These are phyloP conservation scores for Protea cynaroides DNA, from an alignment of 164 flowering plant genomes.

Conservation along the genomic window DNA sequence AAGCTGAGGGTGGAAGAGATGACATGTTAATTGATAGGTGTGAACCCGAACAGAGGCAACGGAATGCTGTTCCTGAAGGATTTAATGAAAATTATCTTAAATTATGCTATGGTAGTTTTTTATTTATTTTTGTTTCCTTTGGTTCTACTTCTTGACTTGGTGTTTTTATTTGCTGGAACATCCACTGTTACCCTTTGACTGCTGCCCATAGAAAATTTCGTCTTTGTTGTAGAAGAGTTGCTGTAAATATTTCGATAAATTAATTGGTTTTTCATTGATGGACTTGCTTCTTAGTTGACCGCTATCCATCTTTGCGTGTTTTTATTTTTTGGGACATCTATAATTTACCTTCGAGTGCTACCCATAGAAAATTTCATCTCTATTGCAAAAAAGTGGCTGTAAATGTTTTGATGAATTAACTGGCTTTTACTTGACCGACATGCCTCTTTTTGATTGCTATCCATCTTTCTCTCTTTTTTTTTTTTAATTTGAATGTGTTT, in stretches of 20 bases:
- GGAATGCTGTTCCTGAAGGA: slow-evolving; percentile 25
- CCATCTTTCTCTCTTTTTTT: background rate
- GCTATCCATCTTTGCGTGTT: background rate
- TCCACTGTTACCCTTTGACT: background rate
- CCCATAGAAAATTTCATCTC: background rate
- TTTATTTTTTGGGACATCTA: background rate
- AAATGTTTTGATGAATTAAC: background rate
- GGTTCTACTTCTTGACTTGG: background rate
- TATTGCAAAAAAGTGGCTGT: background rate
- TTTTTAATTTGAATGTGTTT: background rate
- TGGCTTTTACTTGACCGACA: background rate
- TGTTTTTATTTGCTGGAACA: background rate
- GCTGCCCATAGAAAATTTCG: too few relatives aligned
- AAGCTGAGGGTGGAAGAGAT: slow-evolving; percentile 31
- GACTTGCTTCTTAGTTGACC: background rate
- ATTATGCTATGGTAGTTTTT: slow-evolving; percentile 43
- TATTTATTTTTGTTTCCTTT: background rate
- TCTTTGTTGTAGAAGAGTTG: too few relatives aligned
- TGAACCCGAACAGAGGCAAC: slow-evolving; percentile 13
- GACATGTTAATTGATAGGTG: slow-evolving; percentile 50
- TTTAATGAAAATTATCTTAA: slow-evolving; percentile 48
- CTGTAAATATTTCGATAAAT: too few relatives aligned
- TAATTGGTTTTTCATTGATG: too few relatives aligned
- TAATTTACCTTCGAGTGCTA: background rate
- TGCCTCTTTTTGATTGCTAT: background rate